phyloP scores from a whole-genome alignment of 176 grass and related monocot species.

The Leersia perrieri region DNA sequence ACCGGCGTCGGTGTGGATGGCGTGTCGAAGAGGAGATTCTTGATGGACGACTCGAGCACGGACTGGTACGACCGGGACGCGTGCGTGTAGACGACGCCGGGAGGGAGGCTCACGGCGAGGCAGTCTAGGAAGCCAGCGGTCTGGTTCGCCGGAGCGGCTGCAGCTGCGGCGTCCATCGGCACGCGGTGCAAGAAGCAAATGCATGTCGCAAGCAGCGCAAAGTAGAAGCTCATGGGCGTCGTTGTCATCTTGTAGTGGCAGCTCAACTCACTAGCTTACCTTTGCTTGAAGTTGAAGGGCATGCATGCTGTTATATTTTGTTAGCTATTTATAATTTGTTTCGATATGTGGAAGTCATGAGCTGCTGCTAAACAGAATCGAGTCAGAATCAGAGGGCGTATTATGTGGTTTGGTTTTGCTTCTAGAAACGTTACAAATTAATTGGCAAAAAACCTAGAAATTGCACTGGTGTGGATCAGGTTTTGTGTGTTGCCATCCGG shows the following conservation, averaged over 20 bases:
- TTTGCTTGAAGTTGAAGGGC: background rate
- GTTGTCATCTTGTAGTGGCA: background rate
- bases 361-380: background rate
- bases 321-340: background rate
- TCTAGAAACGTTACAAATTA: too few species aligned
- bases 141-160: slow-evolving; percentile 1
- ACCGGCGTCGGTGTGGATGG: slow-evolving; percentile 49
- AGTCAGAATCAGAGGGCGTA: background rate
- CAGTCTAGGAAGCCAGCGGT: slow-evolving; percentile 39
- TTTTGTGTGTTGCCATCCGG: too few species aligned
- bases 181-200: background rate
- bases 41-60: slow-evolving; percentile 55
- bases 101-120: slow-evolving; percentile 30
- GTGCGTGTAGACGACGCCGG: slow-evolving; percentile 25
- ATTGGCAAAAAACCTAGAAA: too few species aligned
- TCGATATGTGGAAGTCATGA: background rate
- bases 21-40: slow-evolving; percentile 55
- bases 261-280: background rate
- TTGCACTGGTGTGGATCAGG: too few species aligned
- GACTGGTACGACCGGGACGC: slow-evolving; percentile 28
- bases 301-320: background rate
- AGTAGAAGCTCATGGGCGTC: background rate
- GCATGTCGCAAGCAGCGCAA: background rate
- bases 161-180: background rate
- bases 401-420: background rate